These are phyloP conservation scores for Corynespora cassiicola DNA, from an alignment of 2,329 filamentous ascomycete species.

Conservation along the genomic window DNA sequence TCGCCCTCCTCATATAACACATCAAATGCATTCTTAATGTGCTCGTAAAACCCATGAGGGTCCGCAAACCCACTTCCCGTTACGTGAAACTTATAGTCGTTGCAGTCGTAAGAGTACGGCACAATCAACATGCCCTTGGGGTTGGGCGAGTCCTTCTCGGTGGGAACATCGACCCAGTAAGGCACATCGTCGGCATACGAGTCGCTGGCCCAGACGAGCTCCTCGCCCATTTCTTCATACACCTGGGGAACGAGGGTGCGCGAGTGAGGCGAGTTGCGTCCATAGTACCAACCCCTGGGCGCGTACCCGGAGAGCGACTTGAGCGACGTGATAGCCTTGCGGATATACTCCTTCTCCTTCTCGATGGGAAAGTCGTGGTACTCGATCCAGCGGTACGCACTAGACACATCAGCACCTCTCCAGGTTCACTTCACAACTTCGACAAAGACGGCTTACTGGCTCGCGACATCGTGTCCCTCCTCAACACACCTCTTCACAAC, in stretches of 20 bases:
- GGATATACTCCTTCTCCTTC: constrained; percentile 57
- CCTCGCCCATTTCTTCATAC: constrained; percentile 60
- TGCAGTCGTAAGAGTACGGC: constrained; percentile 63
- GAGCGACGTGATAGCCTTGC: constrained; percentile 49
- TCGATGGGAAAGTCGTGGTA: constrained; percentile 55
- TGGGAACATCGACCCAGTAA: constrained; percentile 62
- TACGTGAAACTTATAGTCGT: constrained; percentile 58
- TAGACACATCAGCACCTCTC: too few relatives aligned
- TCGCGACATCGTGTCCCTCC: constrained; percentile 59
- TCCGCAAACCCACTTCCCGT: constrained; percentile 54
- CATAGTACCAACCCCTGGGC: constrained; percentile 60
- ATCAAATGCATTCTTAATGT: constrained; percentile 61
- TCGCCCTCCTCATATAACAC: constrained; percentile 60
- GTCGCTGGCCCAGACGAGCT: constrained; percentile 58
- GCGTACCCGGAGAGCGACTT: constrained; percentile 54
- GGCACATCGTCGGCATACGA: constrained; percentile 63
- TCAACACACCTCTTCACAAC: constrained; percentile 57
- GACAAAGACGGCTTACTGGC: constrained; percentile 36
- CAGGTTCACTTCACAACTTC: not conserved
- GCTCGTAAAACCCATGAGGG: constrained; percentile 52
- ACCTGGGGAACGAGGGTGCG: constrained; percentile 55
- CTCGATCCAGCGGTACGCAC: constrained; percentile 59
- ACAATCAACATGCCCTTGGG: constrained; percentile 61
- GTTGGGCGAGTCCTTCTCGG: constrained; percentile 49
- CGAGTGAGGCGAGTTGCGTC: constrained; percentile 53